Conservation (phyloP, 1,139 yeast genomes). For the Suhomyces maxii region DNA sequence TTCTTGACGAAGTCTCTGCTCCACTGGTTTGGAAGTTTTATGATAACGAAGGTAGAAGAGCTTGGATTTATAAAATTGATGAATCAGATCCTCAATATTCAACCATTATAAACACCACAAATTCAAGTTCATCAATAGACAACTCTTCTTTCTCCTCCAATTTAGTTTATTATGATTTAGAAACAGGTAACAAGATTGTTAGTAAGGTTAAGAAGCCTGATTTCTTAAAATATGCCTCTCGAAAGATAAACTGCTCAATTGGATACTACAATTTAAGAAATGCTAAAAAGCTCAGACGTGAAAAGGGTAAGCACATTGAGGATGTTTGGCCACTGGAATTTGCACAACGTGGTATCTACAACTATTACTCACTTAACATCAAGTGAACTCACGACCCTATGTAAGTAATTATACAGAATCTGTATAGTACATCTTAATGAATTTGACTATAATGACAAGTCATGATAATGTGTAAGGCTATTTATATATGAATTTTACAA, state of each 20-base stretch:
- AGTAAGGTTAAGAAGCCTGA: conserved; percentile 56
- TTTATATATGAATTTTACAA: too few species aligned
- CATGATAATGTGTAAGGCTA: neutral
- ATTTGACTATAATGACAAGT: neutral
- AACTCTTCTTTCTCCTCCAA: conserved; percentile 19
- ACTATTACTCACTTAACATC: conserved; percentile 59
- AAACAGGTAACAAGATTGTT: conserved; percentile 65
- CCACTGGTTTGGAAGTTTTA: conserved; percentile 54
- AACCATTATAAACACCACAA: conserved; percentile 27
- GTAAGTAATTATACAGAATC: neutral
- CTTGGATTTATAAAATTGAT: conserved; percentile 71
- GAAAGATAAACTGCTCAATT: conserved; percentile 58
- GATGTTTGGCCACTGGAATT: conserved; percentile 64
- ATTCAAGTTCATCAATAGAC: conserved; percentile 2
- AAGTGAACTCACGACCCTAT: conserved; percentile 19
- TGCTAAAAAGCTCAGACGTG: conserved; percentile 21
- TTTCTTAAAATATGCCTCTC: conserved; percentile 62
- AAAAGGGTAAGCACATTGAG: conserved; percentile 34
- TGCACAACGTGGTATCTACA: conserved; percentile 69
- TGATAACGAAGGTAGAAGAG: conserved; percentile 70
- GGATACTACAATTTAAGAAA: conserved; percentile 48
- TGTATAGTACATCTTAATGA: neutral
- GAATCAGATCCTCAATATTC: conserved; percentile 34
- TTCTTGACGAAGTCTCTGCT: conserved; percentile 23
- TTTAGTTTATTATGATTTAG: conserved; percentile 57